Evolutionary conservation across 257 asterid genomes (phyloP), one percentile per base, ranked within the genome.

Genomic region (Solanum pimpinellifolium): DNA sequence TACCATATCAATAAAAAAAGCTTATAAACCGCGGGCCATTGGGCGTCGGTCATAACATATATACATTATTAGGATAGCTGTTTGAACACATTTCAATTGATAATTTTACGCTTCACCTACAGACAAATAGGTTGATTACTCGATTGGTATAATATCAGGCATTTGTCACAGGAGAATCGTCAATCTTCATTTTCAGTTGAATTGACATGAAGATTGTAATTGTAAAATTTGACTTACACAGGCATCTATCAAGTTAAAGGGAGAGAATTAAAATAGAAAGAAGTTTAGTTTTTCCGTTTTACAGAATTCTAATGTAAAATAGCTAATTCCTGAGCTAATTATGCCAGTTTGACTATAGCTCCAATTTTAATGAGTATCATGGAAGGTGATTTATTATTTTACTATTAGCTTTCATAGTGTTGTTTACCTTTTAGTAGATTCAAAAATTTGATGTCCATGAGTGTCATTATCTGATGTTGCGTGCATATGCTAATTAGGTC

Each of bases 401-500:
- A 44, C 31, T 65, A 65, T 42, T 25, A 77, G 11, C 66, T 27
- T 37, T 47, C 68, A 9, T 27, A 2, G 27, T 46, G 16, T 80
- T 46, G 42, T 46, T 62, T 16, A 80, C 66, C 68, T 47, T 78
- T 78, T 9, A 46, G 41, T 46, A 25, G 65, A 46, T 78, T 27
- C 65, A 9, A 78, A 39, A 76, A 76, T 78, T 44, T 46, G 25
- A 78, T 78, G 65, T 46, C 41, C 27, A 2, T 78, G 65, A 78
- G 20, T 46, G 44, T 47, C 68, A 29, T 80, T 60, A 80, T 80
- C 86, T 90, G 81, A 86, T 88, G 84, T 35, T 60, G 77, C 44
- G 15, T 65, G 15, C 84, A 65, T 80, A 47, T 72, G 49, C 73
- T 41, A 81, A 68, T 65, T 86, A 95, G 99, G 96, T 96, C 70